Conservation (phyloP, 345 rosid genomes). For the Hibiscus syriacus region DNA sequence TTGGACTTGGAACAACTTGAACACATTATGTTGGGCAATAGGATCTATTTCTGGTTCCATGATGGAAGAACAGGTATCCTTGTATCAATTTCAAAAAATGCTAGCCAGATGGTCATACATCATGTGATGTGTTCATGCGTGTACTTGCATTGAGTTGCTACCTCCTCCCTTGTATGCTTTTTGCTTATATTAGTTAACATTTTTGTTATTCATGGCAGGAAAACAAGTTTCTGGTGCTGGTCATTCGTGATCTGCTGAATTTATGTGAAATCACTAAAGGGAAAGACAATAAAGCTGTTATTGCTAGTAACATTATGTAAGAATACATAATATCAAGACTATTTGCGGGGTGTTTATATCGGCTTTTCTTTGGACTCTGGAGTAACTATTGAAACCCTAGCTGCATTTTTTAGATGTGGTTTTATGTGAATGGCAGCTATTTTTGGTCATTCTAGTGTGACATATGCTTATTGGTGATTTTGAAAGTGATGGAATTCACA, state of each 20-base stretch:
- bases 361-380: neutral
- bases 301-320: conserved; percentile 99
- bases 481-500: neutral
- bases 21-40: conserved; percentile 98
- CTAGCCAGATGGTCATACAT: neutral
- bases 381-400: neutral
- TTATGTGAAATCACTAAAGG: conserved; percentile 97
- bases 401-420: neutral
- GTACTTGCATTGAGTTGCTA: neutral
- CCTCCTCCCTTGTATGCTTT: neutral
- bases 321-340: conserved; percentile 15
- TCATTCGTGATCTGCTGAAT: conserved; percentile 90
- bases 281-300: conserved; percentile 97
- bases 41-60: conserved; percentile 99
- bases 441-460: neutral
- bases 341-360: neutral
- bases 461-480: neutral
- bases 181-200: neutral
- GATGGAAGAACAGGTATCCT: conserved; percentile 92
- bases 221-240: conserved; percentile 97
- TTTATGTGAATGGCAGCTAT: neutral
- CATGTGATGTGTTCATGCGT: neutral
- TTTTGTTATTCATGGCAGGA: conserved; percentile 46
- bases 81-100: neutral
- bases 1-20: conserved; percentile 96